These are phyloP conservation scores for Yarrowia osloensis DNA, from an alignment of 805 yeast species.

Conservation along the genomic window DNA sequence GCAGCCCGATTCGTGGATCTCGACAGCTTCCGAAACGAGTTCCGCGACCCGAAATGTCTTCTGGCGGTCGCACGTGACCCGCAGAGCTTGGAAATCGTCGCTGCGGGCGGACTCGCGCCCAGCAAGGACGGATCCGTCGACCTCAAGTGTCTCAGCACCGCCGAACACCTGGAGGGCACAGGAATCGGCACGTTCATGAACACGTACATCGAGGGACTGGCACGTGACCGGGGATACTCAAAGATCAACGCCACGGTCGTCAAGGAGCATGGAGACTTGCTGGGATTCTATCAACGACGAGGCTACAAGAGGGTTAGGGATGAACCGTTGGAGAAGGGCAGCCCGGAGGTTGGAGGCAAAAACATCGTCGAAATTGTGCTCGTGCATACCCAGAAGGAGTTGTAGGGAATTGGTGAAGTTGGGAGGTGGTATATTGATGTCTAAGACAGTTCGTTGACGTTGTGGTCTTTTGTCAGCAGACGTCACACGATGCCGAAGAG, in stretches of 20 bases:
- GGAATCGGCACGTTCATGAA: neutral
- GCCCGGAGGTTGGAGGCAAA: neutral
- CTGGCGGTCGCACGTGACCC: constrained; percentile 1
- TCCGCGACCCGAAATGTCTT: neutral
- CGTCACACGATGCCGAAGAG: no score
- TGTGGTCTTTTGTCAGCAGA: no score
- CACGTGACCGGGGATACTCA: neutral
- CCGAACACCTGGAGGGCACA: neutral
- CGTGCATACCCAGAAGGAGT: neutral
- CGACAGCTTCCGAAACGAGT: neutral
- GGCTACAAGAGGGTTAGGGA: neutral
- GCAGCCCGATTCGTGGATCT: neutral
- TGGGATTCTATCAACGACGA: neutral
- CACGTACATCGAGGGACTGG: neutral
- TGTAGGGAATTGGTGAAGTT: no score
- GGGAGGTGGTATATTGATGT: no score
- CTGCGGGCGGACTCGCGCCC: neutral
- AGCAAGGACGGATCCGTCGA: neutral
- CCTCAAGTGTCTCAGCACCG: neutral
- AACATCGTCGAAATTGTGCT: neutral
- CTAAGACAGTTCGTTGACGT: no score
- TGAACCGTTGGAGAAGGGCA: neutral
- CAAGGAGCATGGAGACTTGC: neutral
- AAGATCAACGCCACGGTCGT: neutral
- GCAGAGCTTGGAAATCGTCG: neutral